Conservation (phyloP, 2,329 filamentous ascomycete genomes). For the Aspergillus sp. region DNA sequence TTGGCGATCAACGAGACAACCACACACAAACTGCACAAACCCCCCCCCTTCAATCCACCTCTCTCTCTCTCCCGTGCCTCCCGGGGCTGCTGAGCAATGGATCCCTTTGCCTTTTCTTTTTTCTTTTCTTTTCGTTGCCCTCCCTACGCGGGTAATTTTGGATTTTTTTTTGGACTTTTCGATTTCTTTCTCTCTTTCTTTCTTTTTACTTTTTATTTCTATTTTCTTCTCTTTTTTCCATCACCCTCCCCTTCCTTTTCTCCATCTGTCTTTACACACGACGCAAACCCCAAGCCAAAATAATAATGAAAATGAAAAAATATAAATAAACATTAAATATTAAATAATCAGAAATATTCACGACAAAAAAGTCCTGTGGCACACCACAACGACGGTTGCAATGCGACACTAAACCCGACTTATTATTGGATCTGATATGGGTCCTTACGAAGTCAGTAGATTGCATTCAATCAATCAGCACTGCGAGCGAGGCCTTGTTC, state of each 20-base stretch:
- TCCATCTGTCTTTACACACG: constrained; percentile 1
- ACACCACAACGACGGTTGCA: constrained; percentile 27
- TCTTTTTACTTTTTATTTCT: background rate
- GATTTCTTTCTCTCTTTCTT: background rate
- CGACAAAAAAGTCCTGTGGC: constrained; percentile 7
- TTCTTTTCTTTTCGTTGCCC: constrained; percentile 2
- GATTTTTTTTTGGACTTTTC: background rate
- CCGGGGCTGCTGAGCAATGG: constrained; percentile 23
- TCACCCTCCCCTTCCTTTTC: background rate
- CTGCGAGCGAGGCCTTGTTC: constrained; percentile 11
- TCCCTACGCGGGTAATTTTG: background rate
- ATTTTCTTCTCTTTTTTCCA: constrained; percentile 5
- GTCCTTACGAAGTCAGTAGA: constrained; percentile 22
- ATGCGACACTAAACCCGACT: constrained; percentile 30
- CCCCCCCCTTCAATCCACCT: constrained; percentile 10
- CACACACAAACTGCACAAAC: constrained; percentile 24
- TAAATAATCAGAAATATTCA: constrained; percentile 4
- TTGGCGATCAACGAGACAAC: constrained; percentile 28
- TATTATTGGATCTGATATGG: constrained; percentile 39
- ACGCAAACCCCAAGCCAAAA: background rate
- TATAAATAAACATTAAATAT: constrained; percentile 1
- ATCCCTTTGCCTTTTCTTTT: constrained; percentile 9
- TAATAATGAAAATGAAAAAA: background rate
- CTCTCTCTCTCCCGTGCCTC: constrained; percentile 18
- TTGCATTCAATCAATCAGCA: constrained; percentile 10